These are phyloP conservation scores for Hemileccinum rubropunctum DNA, from an alignment of 768 basidiomycete genomes.

Conservation along the genomic window DNA sequence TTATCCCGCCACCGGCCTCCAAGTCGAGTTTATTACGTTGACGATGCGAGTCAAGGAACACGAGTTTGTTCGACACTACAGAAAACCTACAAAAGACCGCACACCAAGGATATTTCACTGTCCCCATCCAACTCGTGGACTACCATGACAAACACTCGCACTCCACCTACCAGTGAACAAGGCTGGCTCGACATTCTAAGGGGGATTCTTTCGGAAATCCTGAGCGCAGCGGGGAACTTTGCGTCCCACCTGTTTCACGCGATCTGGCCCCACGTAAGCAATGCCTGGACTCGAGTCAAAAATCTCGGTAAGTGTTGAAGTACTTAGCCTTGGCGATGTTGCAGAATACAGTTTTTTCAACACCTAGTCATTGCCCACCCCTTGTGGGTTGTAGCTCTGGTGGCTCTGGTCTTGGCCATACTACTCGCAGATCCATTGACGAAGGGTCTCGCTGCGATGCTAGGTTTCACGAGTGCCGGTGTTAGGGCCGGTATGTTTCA, in stretches of 20 bases:
- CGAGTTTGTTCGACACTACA: not conserved
- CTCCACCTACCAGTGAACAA: not conserved
- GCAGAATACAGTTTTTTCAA: not conserved
- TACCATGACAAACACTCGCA: not conserved
- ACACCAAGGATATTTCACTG: not conserved
- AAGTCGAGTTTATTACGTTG: too few species aligned
- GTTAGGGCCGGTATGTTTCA: constrained; percentile 6
- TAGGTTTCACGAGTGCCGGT: not conserved
- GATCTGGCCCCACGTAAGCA: not conserved
- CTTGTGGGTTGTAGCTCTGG: fast-evolving
- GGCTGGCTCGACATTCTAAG: not conserved
- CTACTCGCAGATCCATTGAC: not conserved
- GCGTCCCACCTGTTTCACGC: not conserved
- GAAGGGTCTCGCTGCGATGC: fast-evolving
- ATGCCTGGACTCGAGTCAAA: not conserved
- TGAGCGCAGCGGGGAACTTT: fast-evolving
- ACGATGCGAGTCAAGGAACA: not conserved
- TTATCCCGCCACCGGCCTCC: too few species aligned
- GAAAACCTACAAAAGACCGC: not conserved
- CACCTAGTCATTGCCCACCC: constrained; percentile 1
- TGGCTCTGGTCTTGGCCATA: not conserved
- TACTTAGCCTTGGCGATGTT: not conserved
- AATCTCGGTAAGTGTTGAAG: constrained; percentile 2
- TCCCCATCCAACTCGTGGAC: not conserved
- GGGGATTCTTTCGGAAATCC: not conserved